These are phyloP conservation scores for Xylaria scruposa DNA, from an alignment of 495 filamentous ascomycete genomes.

Conservation along the genomic window DNA sequence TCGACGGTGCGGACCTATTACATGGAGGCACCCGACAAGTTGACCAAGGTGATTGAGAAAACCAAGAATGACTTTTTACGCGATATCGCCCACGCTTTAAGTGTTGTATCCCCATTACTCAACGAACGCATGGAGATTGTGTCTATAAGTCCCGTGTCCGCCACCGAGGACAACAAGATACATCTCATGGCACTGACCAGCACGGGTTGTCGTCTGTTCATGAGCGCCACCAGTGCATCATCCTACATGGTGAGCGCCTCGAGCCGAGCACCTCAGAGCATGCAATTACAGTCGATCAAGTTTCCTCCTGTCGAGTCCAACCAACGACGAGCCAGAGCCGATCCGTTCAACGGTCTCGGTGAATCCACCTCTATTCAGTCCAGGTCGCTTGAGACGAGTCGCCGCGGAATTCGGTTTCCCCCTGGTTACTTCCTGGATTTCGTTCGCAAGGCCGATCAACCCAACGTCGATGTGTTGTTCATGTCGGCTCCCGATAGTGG, in stretches of 20 bases:
- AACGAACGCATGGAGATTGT: conserved; percentile 73
- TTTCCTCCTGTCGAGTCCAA: conserved; percentile 67
- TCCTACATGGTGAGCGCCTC: conserved; percentile 68
- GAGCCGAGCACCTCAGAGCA: conserved; percentile 80
- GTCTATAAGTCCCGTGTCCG: conserved; percentile 82
- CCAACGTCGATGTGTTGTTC: conserved; percentile 72
- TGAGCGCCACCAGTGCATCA: conserved; percentile 85
- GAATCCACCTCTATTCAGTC: conserved; percentile 51
- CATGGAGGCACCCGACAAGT: conserved; percentile 62
- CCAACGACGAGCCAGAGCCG: conserved; percentile 32
- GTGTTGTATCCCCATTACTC: conserved; percentile 66
- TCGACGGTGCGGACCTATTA: conserved; percentile 89
- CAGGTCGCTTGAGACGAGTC: conserved; percentile 58
- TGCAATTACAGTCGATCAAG: conserved; percentile 95
- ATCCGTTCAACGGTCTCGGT: conserved; percentile 39
- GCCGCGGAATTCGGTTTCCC: conserved; percentile 70
- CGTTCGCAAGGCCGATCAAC: conserved; percentile 56
- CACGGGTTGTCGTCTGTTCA: conserved; percentile 87
- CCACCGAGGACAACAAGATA: conserved; percentile 78
- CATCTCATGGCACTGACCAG: conserved; percentile 91
- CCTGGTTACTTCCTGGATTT: conserved; percentile 93
- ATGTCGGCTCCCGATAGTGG: conserved; percentile 87
- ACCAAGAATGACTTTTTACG: conserved; percentile 58
- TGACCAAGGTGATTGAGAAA: conserved; percentile 63
- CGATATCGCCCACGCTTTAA: conserved; percentile 80